A percentile compares a stretch with the other conserved stretches of the same genome.
These are phyloP conservation scores for Chalciporus piperatus DNA, from an alignment of 768 basidiomycete genomes.

Conservation along the genomic window DNA sequence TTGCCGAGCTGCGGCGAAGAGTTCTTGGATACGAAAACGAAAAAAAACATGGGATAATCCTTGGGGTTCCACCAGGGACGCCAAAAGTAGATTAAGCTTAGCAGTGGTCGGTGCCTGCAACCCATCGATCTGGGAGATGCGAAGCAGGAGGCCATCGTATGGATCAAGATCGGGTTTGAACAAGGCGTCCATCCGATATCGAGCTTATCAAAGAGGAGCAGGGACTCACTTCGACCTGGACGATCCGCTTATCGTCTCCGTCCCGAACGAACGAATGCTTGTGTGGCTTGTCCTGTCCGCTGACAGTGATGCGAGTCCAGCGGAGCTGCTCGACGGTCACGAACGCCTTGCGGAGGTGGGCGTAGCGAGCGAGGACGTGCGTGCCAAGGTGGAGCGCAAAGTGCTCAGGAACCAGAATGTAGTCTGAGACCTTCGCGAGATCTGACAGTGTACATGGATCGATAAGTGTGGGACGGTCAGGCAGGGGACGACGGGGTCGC, in stretches of 20 bases:
- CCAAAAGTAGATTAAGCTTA: neutral
- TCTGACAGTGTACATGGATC: constrained; percentile 38
- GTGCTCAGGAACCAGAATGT: constrained; percentile 77
- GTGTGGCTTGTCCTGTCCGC: constrained; percentile 49
- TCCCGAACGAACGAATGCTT: constrained; percentile 83
- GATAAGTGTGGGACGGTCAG: neutral
- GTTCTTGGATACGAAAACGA: neutral
- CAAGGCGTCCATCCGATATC: neutral
- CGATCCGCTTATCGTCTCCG: constrained; percentile 83
- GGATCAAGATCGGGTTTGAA: neutral
- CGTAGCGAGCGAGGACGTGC: constrained; percentile 78
- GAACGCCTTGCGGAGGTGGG: constrained; percentile 68
- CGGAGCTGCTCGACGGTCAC: constrained; percentile 75
- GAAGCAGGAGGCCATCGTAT: neutral
- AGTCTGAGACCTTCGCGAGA: constrained; percentile 85
- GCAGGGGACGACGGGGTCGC: neutral
- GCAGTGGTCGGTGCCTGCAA: neutral
- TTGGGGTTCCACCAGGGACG: neutral
- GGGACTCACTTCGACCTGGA: constrained; percentile 51
- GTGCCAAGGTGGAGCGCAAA: constrained; percentile 88
- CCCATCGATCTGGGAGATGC: neutral
- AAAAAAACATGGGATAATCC: neutral
- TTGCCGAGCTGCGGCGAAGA: neutral
- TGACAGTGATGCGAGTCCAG: constrained; percentile 75
- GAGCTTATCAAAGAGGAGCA: constrained; percentile 7